phyloP scores from a whole-genome alignment of 345 rosid species.

The Lagerstroemia speciosa region DNA sequence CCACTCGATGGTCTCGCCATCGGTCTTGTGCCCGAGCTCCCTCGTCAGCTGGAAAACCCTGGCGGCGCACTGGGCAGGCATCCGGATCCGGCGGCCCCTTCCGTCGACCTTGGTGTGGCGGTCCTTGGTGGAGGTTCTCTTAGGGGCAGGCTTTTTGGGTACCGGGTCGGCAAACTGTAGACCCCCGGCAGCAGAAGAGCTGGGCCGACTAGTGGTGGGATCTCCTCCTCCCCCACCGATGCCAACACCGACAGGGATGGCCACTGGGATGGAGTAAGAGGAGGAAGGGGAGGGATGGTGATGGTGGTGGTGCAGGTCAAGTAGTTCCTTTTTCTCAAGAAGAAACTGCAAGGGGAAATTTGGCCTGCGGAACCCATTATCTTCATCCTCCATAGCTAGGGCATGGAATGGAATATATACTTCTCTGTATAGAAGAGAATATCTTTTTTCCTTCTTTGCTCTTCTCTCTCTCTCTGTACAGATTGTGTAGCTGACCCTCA shows the following conservation, averaged over 20 bases:
- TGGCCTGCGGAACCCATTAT: constrained; percentile 56
- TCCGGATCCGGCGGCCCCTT: constrained; percentile 91
- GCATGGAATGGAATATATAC: too few relatives aligned
- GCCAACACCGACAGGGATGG: constrained; percentile 7
- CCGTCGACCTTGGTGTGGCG: constrained; percentile 95
- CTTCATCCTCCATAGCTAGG: constrained; percentile 45
- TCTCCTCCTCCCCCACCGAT: not conserved
- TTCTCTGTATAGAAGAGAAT: constrained; percentile 1
- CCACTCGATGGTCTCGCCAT: constrained; percentile 93
- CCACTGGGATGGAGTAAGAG: constrained; percentile 16
- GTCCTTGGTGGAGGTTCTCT: constrained; percentile 68
- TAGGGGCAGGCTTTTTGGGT: constrained; percentile 56
- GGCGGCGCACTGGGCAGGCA: constrained; percentile 91
- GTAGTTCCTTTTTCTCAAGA: constrained; percentile 36
- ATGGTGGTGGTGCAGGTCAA: constrained; percentile 13
- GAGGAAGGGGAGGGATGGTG: constrained; percentile 9
- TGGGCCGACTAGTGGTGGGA: constrained; percentile 1
- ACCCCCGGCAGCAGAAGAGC: not conserved
- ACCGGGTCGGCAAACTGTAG: not conserved
- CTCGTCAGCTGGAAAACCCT: constrained; percentile 89
- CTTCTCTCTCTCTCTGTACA: not conserved
- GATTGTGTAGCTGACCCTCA: constrained; percentile 11
- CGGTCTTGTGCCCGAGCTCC: constrained; percentile 85
- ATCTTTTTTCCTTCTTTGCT: constrained; percentile 16
- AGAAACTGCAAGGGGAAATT: constrained; percentile 81